Evolutionary conservation across 2,329 filamentous ascomycete species (phyloP).

Genomic region (Scorias spongiosa): DNA sequence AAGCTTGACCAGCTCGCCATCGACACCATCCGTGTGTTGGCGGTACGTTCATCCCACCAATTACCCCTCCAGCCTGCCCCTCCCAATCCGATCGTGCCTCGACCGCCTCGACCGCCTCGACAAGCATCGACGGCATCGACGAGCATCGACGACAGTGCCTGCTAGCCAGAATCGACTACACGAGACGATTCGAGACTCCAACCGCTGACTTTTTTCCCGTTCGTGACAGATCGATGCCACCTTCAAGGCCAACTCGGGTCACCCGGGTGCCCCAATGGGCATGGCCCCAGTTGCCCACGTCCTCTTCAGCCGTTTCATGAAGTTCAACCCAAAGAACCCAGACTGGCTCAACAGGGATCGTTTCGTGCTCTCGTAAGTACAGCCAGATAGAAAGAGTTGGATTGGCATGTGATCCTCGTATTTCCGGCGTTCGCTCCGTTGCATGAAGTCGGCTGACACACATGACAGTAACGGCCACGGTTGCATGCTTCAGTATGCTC

Average conservation of each 20-base stretch:
- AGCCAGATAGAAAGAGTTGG: background rate
- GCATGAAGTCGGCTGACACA: background rate
- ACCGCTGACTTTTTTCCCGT: background rate
- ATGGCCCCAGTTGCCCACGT: constrained; percentile 94
- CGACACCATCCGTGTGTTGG: constrained; percentile 94
- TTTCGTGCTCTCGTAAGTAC: constrained; percentile 89
- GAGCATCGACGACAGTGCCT: no score
- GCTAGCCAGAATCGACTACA: no score
- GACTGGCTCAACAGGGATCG: constrained; percentile 94
- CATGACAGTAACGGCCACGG: constrained; percentile 76
- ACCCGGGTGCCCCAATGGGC: constrained; percentile 96
- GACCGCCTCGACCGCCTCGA: no score
- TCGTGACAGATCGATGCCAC: constrained; percentile 80
- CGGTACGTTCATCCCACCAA: constrained; percentile 48
- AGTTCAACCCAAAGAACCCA: constrained; percentile 98
- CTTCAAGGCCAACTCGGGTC: constrained; percentile 86
- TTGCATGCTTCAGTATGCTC: constrained; percentile 98
- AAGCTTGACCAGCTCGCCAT: constrained; percentile 81
- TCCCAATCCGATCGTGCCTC: no score
- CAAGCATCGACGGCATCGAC: no score
- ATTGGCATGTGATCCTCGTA: background rate
- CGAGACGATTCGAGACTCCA: background rate
- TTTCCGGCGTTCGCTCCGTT: background rate
- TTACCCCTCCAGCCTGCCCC: no score
- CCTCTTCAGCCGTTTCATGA: constrained; percentile 98